Evolutionary conservation across 331 rosid genomes (phyloP).

Genomic region (Erythrophleum ivorense): DNA sequence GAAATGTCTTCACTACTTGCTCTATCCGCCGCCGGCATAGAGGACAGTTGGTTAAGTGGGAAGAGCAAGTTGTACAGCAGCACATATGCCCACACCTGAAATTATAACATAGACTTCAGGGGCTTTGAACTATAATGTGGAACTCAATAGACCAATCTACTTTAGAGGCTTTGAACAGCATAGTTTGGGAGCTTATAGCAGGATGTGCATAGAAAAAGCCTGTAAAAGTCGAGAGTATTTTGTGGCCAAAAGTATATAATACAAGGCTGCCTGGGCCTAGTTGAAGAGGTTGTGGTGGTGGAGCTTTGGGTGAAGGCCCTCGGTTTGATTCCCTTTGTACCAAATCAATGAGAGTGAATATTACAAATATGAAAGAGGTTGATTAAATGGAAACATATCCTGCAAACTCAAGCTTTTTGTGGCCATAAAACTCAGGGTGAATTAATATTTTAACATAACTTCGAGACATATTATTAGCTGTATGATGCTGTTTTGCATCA

Average conservation of each 20-base stretch:
- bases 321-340: not conserved
- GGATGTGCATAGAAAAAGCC: not conserved
- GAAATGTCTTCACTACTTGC: slow-evolving; percentile 85
- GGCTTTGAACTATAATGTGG: not conserved
- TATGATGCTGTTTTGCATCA: slow-evolving; percentile 10
- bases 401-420: not conserved
- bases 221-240: not conserved
- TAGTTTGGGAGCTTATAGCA: slow-evolving; percentile 11
- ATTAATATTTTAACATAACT: not conserved
- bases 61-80: slow-evolving; percentile 86
- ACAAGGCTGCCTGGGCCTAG: not conserved
- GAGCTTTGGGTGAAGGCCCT: not conserved
- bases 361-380: slow-evolving; percentile 16
- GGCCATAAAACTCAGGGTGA: not conserved
- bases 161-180: slow-evolving; percentile 27
- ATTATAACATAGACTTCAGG: slow-evolving; percentile 38
- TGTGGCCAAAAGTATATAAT: not conserved
- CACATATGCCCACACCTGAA: slow-evolving; percentile 99
- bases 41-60: slow-evolving; percentile 86
- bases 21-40: slow-evolving; percentile 91
- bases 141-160: slow-evolving; percentile 9
- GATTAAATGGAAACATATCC: not conserved
- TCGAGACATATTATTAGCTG: slow-evolving; percentile 3
- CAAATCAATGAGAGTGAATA: not conserved
- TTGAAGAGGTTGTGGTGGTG: too few species aligned